These are phyloP conservation scores for Urochloa ruziziensis DNA, from an alignment of 176 grass and related monocot species.

Conservation along the genomic window DNA sequence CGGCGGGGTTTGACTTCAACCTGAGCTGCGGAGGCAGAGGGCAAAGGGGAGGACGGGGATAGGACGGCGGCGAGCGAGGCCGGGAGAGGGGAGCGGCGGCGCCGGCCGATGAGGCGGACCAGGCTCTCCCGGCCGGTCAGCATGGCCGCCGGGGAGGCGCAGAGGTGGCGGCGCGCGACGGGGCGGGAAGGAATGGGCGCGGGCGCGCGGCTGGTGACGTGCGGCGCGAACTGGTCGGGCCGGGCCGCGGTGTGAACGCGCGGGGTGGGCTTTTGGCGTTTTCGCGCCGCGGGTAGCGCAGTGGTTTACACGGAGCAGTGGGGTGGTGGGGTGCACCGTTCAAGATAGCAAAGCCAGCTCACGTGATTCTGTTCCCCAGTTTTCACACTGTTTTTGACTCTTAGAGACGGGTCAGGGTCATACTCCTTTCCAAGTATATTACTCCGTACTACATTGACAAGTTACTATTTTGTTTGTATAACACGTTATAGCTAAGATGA, in stretches of 20 bases:
- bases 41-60: neutral
- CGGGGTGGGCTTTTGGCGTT: neutral
- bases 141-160: slow-evolving; percentile 27
- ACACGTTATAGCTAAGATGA: neutral
- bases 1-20: slow-evolving; percentile 10
- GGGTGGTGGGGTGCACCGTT: neutral
- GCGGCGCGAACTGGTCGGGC: too few relatives aligned
- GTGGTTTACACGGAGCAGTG: too few relatives aligned
- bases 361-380: neutral
- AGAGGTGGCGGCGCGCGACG: slow-evolving; percentile 1
- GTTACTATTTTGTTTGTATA: neutral
- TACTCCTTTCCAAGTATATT: neutral
- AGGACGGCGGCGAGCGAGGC: slow-evolving; percentile 29
- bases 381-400: slow-evolving; percentile 16
- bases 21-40: slow-evolving; percentile 1
- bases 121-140: slow-evolving; percentile 69
- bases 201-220: neutral
- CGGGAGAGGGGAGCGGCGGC: slow-evolving; percentile 52
- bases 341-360: neutral
- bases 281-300: slow-evolving; percentile 1
- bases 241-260: neutral
- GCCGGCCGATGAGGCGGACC: slow-evolving; percentile 70
- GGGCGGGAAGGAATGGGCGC: neutral
- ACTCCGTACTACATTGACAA: too few relatives aligned
- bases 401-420: neutral